Evolutionary conservation across 352 stramenopile species (phyloP), one percentile per base, ranked within the genome.

Genomic region (Phytophthora foliorum): DNA sequence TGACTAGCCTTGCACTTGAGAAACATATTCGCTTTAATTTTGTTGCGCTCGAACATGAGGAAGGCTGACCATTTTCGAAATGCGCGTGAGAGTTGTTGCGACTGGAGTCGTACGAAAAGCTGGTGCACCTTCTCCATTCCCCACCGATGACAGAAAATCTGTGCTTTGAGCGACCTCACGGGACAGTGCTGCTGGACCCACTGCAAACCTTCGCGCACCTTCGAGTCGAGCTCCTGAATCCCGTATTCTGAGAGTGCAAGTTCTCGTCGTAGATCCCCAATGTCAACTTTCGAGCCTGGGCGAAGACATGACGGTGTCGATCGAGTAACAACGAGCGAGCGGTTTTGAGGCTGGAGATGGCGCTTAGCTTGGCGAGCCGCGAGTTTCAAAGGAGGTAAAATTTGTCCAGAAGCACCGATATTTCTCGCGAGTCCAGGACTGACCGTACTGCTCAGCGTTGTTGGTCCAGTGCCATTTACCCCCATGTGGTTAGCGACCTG

Each of bases 171-270:
- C 7, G 86, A 91, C 4, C 72, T 82, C 7, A 97, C 89, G 9
- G 89, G 88, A 21, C 87, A 95, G 67, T 97, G 86, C 42, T 88
- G 78, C 57, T 96, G 88, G 4, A 95, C 89, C 89, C 89, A 97
- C 19, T 94, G 84, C 48, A 97, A 66, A n/a, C 86, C 86, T 29
- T 94, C 88, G 14, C 84, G 86, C 4, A 96, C 82, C 49, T 89
- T 86, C 17, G 60, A 57, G 45, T 94, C 88, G 10, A 95, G 75
- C 45, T 89, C 74, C 49, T 95, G 86, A 46, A 96, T 81, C 0
- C 89, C 85, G 56, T 82, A 91, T 69, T 96, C 84, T 6, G 89
- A 88, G 7, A 94, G 54, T 22, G 89, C 88, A 4, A 96, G 85
- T 71, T 95, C 88, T 11, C 88, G 69, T 10, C 88, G 81, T 31